Conservation (phyloP, 106 monocot genomes). For the Acorus calamus region DNA sequence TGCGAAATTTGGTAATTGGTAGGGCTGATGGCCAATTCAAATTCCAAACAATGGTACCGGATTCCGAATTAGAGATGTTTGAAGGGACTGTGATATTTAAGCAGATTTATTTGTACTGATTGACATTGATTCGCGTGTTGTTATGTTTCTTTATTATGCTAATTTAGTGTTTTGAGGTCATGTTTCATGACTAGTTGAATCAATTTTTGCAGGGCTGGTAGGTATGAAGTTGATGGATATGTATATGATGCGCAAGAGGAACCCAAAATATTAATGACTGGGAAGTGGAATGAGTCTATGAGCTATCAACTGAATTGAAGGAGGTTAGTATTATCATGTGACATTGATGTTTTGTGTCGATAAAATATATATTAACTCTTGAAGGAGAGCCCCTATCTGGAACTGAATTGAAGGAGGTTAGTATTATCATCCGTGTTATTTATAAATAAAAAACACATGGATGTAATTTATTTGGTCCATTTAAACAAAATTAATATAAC, state of each 20-base stretch:
- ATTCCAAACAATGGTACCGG: too few relatives aligned
- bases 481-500: too few relatives aligned
- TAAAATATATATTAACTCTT: too few relatives aligned
- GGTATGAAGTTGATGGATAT: constrained; percentile 96
- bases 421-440: too few relatives aligned
- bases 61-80: too few relatives aligned
- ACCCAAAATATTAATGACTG: constrained; percentile 86
- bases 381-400: constrained; percentile 94
- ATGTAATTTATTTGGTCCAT: too few relatives aligned
- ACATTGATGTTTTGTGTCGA: too few relatives aligned
- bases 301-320: constrained; percentile 91
- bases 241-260: constrained; percentile 83
- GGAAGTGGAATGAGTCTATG: constrained; percentile 91
- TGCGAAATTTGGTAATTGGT: too few relatives aligned
- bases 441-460: too few relatives aligned
- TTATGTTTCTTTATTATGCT: background rate
- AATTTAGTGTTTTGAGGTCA: background rate
- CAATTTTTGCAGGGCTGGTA: constrained; percentile 40
- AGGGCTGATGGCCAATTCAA: too few relatives aligned
- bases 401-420: constrained; percentile 83
- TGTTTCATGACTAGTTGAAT: background rate
- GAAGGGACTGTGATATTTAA: too few relatives aligned
- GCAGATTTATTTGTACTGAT: background rate
- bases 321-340: too few relatives aligned
- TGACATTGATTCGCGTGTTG: background rate